Percentiles rank a stretch among this genome's conserved stretches.
Conservation (phyloP, 2,329 filamentous ascomycete genomes). For the Dendrostoma leiphaemia region DNA sequence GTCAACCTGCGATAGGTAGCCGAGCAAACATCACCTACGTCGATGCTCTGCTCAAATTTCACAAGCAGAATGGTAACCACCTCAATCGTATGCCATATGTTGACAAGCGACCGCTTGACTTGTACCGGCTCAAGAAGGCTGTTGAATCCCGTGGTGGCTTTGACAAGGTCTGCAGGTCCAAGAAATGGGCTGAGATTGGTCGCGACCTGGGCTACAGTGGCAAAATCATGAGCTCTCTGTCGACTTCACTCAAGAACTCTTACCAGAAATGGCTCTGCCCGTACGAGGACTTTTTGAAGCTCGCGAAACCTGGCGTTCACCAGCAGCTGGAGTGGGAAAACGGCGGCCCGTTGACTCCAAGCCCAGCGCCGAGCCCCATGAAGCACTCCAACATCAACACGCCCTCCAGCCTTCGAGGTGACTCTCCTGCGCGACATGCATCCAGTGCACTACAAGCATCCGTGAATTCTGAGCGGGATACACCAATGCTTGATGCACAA, state of each 20-base stretch:
- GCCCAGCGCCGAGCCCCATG: slow-evolving; percentile 65
- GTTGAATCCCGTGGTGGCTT: slow-evolving; percentile 94
- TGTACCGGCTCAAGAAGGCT: slow-evolving; percentile 95
- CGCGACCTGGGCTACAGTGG: slow-evolving; percentile 95
- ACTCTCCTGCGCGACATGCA: slow-evolving; percentile 65
- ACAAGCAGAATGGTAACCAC: slow-evolving; percentile 94
- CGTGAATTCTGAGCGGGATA: slow-evolving; percentile 46
- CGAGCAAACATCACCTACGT: slow-evolving; percentile 95
- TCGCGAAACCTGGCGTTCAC: slow-evolving; percentile 94
- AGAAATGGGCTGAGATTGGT: slow-evolving; percentile 99
- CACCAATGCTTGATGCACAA: slow-evolving; percentile 45
- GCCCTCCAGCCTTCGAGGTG: slow-evolving; percentile 55
- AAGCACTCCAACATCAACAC: slow-evolving; percentile 63
- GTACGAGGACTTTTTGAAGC: slow-evolving; percentile 89
- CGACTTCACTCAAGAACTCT: slow-evolving; percentile 96
- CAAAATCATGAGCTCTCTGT: slow-evolving; percentile 99
- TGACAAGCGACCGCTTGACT: slow-evolving; percentile 92
- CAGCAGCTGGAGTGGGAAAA: slow-evolving; percentile 93
- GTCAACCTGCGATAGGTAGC: slow-evolving; percentile 60
- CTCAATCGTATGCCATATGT: slow-evolving; percentile 93
- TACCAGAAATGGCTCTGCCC: slow-evolving; percentile 96
- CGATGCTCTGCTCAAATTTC: slow-evolving; percentile 91
- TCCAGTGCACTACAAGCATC: slow-evolving; percentile 52
- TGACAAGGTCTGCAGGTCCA: slow-evolving; percentile 92
- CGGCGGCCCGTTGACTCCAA: slow-evolving; percentile 85